phyloP scores from a whole-genome alignment of 805 yeast species.

The Barnettozyma sucrosica region DNA sequence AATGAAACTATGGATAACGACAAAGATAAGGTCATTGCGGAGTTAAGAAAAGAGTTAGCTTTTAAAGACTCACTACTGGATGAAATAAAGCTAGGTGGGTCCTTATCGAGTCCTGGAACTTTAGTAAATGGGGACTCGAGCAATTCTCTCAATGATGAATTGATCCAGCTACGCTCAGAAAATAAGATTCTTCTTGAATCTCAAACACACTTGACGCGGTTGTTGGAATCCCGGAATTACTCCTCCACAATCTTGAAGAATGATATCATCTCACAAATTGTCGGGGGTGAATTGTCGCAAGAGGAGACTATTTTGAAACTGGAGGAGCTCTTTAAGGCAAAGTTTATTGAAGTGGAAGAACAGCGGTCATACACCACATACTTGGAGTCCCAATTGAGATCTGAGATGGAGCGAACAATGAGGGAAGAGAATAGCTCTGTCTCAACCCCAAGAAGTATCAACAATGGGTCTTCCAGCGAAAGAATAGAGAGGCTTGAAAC shows the following conservation, averaged over 20 bases:
- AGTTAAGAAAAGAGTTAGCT: conserved; percentile 54
- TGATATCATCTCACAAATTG: conserved; percentile 53
- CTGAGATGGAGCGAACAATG: conserved; percentile 13
- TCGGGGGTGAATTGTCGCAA: conserved; percentile 19
- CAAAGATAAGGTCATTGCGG: conserved; percentile 48
- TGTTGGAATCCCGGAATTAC: conserved; percentile 54
- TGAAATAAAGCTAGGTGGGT: conserved; percentile 22
- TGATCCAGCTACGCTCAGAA: conserved; percentile 51
- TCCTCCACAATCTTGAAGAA: conserved; percentile 50
- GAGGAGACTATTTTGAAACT: conserved; percentile 34
- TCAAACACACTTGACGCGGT: conserved; percentile 60
- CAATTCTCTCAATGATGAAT: conserved; percentile 23
- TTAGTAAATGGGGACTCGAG: not conserved
- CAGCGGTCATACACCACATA: conserved; percentile 53
- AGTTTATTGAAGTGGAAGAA: conserved; percentile 50
- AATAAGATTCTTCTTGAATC: conserved; percentile 59
- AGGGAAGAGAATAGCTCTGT: not conserved
- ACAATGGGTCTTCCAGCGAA: conserved; percentile 6
- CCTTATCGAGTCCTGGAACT: not conserved
- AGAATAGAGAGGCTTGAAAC: conserved; percentile 17
- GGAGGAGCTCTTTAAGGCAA: conserved; percentile 44
- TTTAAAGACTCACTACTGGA: conserved; percentile 36
- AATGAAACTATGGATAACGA: conserved; percentile 35
- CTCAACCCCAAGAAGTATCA: conserved; percentile 13
- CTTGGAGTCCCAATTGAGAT: conserved; percentile 47